Evolutionary conservation across 2,329 filamentous ascomycete species (phyloP).

Genomic region (Fusarium poae): DNA sequence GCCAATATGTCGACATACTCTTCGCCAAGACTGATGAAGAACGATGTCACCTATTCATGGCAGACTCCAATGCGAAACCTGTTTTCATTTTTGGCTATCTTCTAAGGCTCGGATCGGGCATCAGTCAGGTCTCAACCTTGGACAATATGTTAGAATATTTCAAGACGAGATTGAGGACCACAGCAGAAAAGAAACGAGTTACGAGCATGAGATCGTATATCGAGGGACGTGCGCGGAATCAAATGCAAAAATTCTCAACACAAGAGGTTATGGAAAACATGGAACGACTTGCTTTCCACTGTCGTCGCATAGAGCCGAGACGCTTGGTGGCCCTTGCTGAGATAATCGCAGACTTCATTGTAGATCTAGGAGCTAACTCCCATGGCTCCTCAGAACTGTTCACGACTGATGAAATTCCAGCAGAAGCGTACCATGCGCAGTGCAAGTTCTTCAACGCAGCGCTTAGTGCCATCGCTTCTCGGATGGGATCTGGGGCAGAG

Average conservation of each 20-base stretch:
- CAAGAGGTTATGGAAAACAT: constrained; percentile 47
- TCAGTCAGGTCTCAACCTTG: constrained; percentile 46
- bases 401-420: constrained; percentile 1
- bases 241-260: constrained; percentile 37
- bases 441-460: constrained; percentile 52
- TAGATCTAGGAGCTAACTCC: constrained; percentile 32
- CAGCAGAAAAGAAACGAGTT: constrained; percentile 9
- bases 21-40: constrained; percentile 50
- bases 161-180: constrained; percentile 33
- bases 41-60: constrained; percentile 51
- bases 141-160: constrained; percentile 48
- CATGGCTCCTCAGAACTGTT: neutral
- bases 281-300: constrained; percentile 50
- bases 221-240: constrained; percentile 12
- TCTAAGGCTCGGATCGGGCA: constrained; percentile 45
- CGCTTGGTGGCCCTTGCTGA: constrained; percentile 51
- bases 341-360: constrained; percentile 48
- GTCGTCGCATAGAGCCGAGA: constrained; percentile 52
- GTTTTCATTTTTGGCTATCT: constrained; percentile 52
- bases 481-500: constrained; percentile 42
- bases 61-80: constrained; percentile 43
- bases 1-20: constrained; percentile 50
- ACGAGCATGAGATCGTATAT: neutral
- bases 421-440: constrained; percentile 47
- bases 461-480: constrained; percentile 48